Conservation (phyloP, 2,329 filamentous ascomycete genomes). For the Aureobasidium leucospermi region DNA sequence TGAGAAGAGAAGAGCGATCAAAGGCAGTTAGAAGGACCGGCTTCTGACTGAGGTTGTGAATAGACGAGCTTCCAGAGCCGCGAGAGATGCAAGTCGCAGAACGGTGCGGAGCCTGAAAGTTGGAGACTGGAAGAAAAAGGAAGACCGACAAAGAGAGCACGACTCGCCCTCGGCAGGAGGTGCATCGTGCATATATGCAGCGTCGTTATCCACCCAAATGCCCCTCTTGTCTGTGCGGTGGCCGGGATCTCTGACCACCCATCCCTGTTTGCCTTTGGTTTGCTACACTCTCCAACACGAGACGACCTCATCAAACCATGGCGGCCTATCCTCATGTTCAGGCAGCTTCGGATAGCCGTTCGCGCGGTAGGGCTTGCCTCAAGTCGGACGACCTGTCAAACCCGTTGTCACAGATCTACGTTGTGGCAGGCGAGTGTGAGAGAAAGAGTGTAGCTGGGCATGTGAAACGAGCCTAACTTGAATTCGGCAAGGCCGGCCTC, state of each 20-base stretch:
- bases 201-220: neutral
- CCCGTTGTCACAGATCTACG: slow-evolving; percentile 3
- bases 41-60: slow-evolving; percentile 4
- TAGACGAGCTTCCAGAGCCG: slow-evolving; percentile 12
- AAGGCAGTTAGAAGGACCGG: slow-evolving; percentile 7
- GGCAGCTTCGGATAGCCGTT: neutral
- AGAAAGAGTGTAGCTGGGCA: neutral
- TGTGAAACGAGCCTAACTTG: slow-evolving; percentile 1
- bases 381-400: slow-evolving; percentile 1
- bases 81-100: slow-evolving; percentile 1
- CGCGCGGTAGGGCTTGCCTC: neutral
- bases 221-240: slow-evolving; percentile 8
- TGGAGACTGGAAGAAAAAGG: neutral
- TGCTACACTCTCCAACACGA: neutral
- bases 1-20: neutral
- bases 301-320: slow-evolving; percentile 1
- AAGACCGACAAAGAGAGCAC: slow-evolving; percentile 1
- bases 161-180: slow-evolving; percentile 4
- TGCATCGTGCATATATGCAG: slow-evolving; percentile 10
- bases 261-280: slow-evolving; percentile 6
- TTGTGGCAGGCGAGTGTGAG: neutral
- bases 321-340: neutral
- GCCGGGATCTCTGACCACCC: neutral
- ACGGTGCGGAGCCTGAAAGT: slow-evolving; percentile 5
- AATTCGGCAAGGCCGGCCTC: neutral